phyloP scores from a whole-genome alignment of 306 rosid genomes.

The Fagus sylvatica region DNA sequence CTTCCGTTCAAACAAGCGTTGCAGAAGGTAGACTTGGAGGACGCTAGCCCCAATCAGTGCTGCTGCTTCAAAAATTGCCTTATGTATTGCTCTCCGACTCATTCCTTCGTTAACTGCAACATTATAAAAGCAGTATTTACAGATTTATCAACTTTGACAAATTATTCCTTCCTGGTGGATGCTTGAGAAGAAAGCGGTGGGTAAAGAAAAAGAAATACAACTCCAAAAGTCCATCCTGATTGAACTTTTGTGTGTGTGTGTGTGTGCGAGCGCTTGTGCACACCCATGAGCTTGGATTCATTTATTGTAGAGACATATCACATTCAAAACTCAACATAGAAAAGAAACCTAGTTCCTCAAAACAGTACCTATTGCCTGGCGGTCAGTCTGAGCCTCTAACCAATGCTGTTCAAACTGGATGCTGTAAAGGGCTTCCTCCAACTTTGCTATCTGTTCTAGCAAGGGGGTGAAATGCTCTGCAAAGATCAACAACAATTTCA shows the following conservation, averaged over 20 bases:
- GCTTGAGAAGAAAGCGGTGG: not conserved
- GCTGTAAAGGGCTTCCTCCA: slow-evolving; percentile 93
- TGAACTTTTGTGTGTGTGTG: too few relatives aligned
- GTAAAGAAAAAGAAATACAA: not conserved
- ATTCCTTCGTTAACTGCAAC: slow-evolving; percentile 86
- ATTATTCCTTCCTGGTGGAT: not conserved
- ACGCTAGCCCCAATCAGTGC: slow-evolving; percentile 73
- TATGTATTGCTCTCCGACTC: slow-evolving; percentile 79
- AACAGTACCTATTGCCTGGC: slow-evolving; percentile 81
- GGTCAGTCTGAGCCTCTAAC: slow-evolving; percentile 92
- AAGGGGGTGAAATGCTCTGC: slow-evolving; percentile 91
- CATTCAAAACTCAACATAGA: not conserved
- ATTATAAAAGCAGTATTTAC: not conserved
- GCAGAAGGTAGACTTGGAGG: slow-evolving; percentile 79
- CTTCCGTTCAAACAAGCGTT: slow-evolving; percentile 78
- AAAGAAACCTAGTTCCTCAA: slow-evolving; percentile 8
- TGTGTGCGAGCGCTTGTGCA: too few relatives aligned
- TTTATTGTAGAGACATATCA: not conserved
- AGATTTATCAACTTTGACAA: not conserved
- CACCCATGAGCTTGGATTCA: not conserved
- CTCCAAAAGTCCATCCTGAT: too few relatives aligned
- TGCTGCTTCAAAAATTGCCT: slow-evolving; percentile 73
- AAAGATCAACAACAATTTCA: slow-evolving; percentile 27
- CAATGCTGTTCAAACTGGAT: slow-evolving; percentile 96
- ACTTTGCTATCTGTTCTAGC: slow-evolving; percentile 76